A percentile compares a stretch with the other conserved stretches of the same genome.
Evolutionary conservation across 345 rosid genomes (phyloP).

Genomic region (Gossypium thurberi): DNA sequence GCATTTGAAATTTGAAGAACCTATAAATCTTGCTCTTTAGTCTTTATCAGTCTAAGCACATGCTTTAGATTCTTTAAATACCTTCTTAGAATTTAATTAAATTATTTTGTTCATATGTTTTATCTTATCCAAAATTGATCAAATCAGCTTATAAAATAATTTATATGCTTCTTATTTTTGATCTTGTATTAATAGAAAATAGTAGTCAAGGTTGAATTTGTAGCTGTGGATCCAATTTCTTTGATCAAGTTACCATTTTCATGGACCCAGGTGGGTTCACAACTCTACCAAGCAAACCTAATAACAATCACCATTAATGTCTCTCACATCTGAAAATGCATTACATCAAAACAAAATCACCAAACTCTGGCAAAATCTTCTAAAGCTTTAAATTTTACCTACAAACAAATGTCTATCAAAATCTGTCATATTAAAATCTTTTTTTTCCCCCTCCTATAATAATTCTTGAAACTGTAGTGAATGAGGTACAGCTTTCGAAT

Average conservation of each 20-base stretch:
- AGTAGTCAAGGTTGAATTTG: neutral
- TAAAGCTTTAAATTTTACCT: neutral
- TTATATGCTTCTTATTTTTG: too few relatives aligned
- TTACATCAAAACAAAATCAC: neutral
- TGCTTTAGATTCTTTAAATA: neutral
- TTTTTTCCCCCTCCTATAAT: neutral
- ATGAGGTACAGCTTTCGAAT: neutral
- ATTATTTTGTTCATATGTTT: too few relatives aligned
- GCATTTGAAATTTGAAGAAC: neutral
- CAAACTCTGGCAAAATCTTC: neutral
- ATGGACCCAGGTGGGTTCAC: neutral
- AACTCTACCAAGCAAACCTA: too few relatives aligned
- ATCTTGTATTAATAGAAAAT: too few relatives aligned
- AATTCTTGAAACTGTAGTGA: constrained; percentile 4
- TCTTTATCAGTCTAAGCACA: neutral
- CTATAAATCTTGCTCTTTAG: neutral
- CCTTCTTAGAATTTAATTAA: neutral
- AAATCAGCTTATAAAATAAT: too few relatives aligned
- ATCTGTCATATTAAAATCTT: neutral
- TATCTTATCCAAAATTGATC: too few relatives aligned
- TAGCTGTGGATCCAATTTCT: neutral
- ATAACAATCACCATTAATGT: too few relatives aligned
- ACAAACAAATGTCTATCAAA: neutral
- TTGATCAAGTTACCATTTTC: neutral
- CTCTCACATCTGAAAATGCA: too few relatives aligned